phyloP scores from a whole-genome alignment of 2,329 filamentous ascomycete genomes.

The Xylaria sp. region DNA sequence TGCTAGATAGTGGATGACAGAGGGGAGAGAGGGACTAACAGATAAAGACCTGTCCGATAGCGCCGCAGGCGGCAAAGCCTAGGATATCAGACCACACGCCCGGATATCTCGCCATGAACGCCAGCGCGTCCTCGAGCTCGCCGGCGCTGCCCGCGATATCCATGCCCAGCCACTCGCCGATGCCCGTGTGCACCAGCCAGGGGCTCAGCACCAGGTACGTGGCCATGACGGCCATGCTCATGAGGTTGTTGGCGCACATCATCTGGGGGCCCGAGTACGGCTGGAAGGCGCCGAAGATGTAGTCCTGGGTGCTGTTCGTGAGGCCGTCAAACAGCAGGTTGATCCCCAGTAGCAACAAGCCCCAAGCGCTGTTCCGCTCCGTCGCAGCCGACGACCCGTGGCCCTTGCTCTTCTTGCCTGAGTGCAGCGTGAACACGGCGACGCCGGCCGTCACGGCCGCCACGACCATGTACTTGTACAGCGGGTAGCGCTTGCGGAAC shows the following conservation, averaged over 20 bases:
- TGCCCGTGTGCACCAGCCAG: slow-evolving; percentile 75
- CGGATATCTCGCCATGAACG: slow-evolving; percentile 84
- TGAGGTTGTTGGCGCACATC: slow-evolving; percentile 98
- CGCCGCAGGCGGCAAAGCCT: slow-evolving; percentile 89
- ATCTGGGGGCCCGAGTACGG: slow-evolving; percentile 94
- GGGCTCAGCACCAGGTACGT: slow-evolving; percentile 82
- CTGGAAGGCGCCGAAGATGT: slow-evolving; percentile 84
- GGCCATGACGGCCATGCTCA: slow-evolving; percentile 81
- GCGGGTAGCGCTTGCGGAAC: slow-evolving; percentile 87
- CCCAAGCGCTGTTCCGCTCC: slow-evolving; percentile 76
- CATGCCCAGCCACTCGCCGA: slow-evolving; percentile 74
- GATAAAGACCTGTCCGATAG: slow-evolving; percentile 95
- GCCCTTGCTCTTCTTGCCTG: slow-evolving; percentile 65
- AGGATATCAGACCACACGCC: slow-evolving; percentile 87
- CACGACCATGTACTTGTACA: slow-evolving; percentile 97
- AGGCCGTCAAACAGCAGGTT: slow-evolving; percentile 96
- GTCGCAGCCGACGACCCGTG: slow-evolving; percentile 59
- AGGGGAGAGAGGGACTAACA: slow-evolving; percentile 62
- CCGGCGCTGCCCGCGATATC: slow-evolving; percentile 73
- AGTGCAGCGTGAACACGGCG: slow-evolving; percentile 92
- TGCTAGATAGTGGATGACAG: background rate
- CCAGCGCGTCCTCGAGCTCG: slow-evolving; percentile 82
- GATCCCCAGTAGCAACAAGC: slow-evolving; percentile 83
- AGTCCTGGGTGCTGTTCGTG: slow-evolving; percentile 96
- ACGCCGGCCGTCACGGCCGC: slow-evolving; percentile 91